Percentiles rank a stretch among this genome's conserved stretches.
These are phyloP conservation scores for Collybiopsis confluens DNA, from an alignment of 768 basidiomycete species.

Conservation along the genomic window DNA sequence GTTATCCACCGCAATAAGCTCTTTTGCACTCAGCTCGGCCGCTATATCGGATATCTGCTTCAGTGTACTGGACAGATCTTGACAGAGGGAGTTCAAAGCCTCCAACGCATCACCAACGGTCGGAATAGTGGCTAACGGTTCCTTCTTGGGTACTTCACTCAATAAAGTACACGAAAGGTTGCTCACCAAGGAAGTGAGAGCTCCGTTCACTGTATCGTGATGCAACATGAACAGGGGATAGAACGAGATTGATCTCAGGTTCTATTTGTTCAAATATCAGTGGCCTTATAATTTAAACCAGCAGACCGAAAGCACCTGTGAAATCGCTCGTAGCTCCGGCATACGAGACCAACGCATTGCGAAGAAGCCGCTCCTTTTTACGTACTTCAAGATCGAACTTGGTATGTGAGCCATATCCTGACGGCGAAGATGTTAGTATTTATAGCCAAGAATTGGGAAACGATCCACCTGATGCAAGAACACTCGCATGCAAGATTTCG, in stretches of 20 bases:
- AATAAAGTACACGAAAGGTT: not conserved
- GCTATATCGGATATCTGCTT: conserved; percentile 66
- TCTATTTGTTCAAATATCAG: conserved; percentile 39
- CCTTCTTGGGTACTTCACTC: not conserved
- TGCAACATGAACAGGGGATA: conserved; percentile 62
- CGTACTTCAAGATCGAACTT: conserved; percentile 59
- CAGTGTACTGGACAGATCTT: conserved; percentile 55
- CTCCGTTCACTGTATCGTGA: conserved; percentile 55
- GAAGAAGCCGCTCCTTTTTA: conserved; percentile 52
- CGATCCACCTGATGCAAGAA: conserved; percentile 50
- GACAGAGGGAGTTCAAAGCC: conserved; percentile 57
- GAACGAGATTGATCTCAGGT: conserved; percentile 64
- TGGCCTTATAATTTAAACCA: no score
- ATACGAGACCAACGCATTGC: conserved; percentile 61
- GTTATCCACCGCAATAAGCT: conserved; percentile 68
- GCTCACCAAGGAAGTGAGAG: conserved; percentile 54
- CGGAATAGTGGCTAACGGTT: conserved; percentile 60
- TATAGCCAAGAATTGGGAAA: conserved; percentile 1
- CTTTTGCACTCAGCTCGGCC: conserved; percentile 66
- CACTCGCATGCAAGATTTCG: conserved; percentile 54
- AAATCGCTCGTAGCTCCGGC: conserved; percentile 70
- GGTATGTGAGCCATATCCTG: conserved; percentile 49
- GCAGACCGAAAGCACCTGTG: no score
- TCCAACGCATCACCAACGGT: conserved; percentile 72
- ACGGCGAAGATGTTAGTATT: not conserved